phyloP scores from a whole-genome alignment of 495 filamentous ascomycete genomes.

The Penicillium coprophilum region DNA sequence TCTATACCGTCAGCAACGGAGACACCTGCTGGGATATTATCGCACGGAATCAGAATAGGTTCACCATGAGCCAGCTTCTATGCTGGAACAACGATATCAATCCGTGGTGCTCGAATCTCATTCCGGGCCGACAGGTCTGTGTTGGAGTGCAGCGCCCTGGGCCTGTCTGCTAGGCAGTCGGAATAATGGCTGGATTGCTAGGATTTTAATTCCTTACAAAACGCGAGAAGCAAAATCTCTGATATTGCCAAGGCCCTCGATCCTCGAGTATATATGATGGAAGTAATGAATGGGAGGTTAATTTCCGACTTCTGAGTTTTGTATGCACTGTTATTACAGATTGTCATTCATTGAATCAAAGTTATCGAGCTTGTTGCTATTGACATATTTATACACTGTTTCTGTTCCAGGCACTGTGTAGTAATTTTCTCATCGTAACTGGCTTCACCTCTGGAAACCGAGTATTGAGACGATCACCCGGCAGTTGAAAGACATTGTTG shows the following conservation, averaged over 20 bases:
- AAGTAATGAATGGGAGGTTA: conserved; percentile 6
- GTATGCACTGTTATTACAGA: neutral
- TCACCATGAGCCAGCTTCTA: conserved; percentile 26
- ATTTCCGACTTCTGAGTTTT: neutral
- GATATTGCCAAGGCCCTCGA: neutral
- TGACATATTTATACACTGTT: neutral
- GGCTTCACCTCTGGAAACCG: conserved; percentile 31
- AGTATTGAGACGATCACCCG: conserved; percentile 27
- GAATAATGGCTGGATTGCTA: neutral
- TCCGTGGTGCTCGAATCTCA: conserved; percentile 27
- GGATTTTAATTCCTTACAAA: neutral
- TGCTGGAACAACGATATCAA: conserved; percentile 36
- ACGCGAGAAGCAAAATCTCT: neutral
- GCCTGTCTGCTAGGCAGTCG: conserved; percentile 11
- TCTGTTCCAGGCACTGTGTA: conserved; percentile 27
- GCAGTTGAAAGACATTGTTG: conserved; percentile 34
- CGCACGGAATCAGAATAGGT: conserved; percentile 11
- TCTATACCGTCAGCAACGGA: conserved; percentile 20
- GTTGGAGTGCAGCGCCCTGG: conserved; percentile 18
- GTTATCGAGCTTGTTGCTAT: neutral
- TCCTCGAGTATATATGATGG: neutral
- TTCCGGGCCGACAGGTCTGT: conserved; percentile 26
- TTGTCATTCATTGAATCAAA: neutral
- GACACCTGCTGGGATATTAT: conserved; percentile 34
- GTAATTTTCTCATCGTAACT: conserved; percentile 30